A percentile compares a stretch with the other conserved stretches of the same genome.
Conservation (phyloP, 257 asterid genomes). For the Dorcoceras hygrometricum region DNA sequence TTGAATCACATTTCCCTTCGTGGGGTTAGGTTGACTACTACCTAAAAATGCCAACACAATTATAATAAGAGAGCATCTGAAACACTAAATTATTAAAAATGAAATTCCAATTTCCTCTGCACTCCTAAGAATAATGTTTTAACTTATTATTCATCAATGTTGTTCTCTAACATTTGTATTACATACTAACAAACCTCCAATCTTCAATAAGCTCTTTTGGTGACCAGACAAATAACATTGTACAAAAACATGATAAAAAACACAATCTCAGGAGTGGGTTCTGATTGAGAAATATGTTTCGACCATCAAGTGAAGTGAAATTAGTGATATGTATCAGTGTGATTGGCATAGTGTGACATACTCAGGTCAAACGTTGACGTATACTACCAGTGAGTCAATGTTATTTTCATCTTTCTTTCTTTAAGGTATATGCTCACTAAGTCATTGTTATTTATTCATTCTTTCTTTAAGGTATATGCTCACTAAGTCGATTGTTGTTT, state of each 20-base stretch:
- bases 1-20: neutral
- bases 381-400: neutral
- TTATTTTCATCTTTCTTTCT: slow-evolving; percentile 14
- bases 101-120: neutral
- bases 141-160: neutral
- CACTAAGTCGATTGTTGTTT: slow-evolving; percentile 21
- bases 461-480: slow-evolving; percentile 51
- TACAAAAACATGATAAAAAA: slow-evolving; percentile 10
- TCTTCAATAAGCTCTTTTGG: slow-evolving; percentile 13
- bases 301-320: slow-evolving; percentile 8
- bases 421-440: slow-evolving; percentile 63
- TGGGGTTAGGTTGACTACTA: neutral
- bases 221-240: slow-evolving; percentile 9
- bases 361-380: slow-evolving; percentile 7
- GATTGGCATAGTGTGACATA: neutral
- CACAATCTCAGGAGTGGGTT: neutral
- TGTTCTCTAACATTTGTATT: neutral
- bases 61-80: neutral
- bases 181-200: slow-evolving; percentile 5
- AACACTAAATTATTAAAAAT: neutral
- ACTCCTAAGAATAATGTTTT: neutral
- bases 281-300: neutral
- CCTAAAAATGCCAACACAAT: neutral
- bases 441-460: slow-evolving; percentile 5
- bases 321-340: neutral